Evolutionary conservation across 345 rosid genomes (phyloP), one percentile per base, ranked within the genome.

Genomic region (Citrus cavaleriei): DNA sequence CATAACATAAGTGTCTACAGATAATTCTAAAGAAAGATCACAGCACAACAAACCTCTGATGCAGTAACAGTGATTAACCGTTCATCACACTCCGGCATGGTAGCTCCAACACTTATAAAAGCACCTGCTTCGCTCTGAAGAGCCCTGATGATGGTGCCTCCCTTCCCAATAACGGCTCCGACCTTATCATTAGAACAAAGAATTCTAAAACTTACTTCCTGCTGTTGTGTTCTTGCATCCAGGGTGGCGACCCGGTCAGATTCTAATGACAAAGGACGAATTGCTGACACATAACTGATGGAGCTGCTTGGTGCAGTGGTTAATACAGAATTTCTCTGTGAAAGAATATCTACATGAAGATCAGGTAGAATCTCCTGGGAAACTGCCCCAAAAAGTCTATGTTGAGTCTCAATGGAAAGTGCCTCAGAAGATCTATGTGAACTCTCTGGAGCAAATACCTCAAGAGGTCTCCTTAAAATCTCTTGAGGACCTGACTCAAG

Each of bases 91-190:
- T 86, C 95, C 76, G 85, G 60, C 64, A 86, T n/a, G 54, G 87
- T 49, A 72, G 92, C 85, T 80, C 95, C 98, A 85, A 95, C 81
- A 64, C 83, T 83, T 78, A 95, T 84, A 67, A 86, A 79, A 78
- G 98, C 95, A 49, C 98, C 98, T n/a, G 94, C 85, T 83, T 95
- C 97, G 76, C 79, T 92, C 81, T 95, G 91, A 81, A 95, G 90
- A 75, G 85, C 80, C 90, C 77, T 88, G 76, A 95, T 84, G 65
- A 90, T 88, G 69, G 82, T 77, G 74, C 98, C 98, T 32, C 93
- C 97, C 81, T 84, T 91, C 83, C 98, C 98, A 77, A 95, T 95
- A 74, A 95, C 88, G 54, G 94, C 90, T 30, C 98, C 98, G 77
- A 89, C 94, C 82, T 80, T 91, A 49, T 91, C 98, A 87, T n/a